Conservation (phyloP, 495 filamentous ascomycete species). For the Aspergillus indologenus region DNA sequence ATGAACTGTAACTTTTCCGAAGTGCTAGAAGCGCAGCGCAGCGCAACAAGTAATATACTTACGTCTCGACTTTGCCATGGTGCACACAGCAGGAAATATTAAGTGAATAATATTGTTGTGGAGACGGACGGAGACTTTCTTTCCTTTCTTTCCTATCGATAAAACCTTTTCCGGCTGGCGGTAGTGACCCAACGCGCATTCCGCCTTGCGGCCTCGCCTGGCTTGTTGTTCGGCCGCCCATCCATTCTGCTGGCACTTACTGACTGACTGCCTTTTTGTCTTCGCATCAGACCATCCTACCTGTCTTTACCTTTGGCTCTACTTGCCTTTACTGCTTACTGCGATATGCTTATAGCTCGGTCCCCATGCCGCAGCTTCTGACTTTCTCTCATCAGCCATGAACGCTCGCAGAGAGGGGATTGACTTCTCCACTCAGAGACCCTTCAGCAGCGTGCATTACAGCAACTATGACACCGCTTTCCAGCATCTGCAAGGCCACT, state of each 20-base stretch:
- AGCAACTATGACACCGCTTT: constrained; percentile 37
- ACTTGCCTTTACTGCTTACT: background rate
- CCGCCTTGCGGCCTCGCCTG: constrained; percentile 11
- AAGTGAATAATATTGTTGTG: constrained; percentile 32
- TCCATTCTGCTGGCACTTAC: background rate
- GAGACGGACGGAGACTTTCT: constrained; percentile 16
- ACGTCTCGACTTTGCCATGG: constrained; percentile 51
- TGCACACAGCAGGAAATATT: constrained; percentile 12
- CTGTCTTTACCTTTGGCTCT: constrained; percentile 16
- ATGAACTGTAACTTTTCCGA: background rate
- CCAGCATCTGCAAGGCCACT: constrained; percentile 27
- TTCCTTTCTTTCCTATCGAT: constrained; percentile 48
- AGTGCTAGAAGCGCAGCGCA: background rate
- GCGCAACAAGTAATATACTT: no score
- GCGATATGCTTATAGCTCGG: constrained; percentile 15
- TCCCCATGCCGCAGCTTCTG: constrained; percentile 26
- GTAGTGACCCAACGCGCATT: constrained; percentile 30
- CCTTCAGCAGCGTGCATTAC: constrained; percentile 26
- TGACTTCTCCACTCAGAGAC: constrained; percentile 33
- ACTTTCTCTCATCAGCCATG: constrained; percentile 35
- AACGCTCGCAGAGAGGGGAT: constrained; percentile 36
- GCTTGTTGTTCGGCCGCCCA: no score
- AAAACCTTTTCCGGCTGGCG: constrained; percentile 34
- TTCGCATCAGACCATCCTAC: constrained; percentile 6
- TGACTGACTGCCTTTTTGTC: no score